phyloP scores from a whole-genome alignment of 2,329 filamentous ascomycete species.

The Ophiostoma ips region DNA sequence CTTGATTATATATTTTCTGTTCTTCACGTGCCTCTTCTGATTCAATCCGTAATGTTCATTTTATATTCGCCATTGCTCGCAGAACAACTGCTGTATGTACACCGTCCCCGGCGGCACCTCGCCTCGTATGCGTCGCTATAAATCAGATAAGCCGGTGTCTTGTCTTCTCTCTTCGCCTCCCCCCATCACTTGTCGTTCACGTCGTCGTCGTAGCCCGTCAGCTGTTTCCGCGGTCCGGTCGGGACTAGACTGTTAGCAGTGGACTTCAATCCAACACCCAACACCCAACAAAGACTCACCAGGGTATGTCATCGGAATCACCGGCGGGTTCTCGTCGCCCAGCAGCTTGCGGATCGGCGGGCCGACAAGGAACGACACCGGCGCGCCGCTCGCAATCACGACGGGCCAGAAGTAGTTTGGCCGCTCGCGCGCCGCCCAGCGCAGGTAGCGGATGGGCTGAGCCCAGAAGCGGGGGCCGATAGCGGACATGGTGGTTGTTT shows the following conservation, averaged over 20 bases:
- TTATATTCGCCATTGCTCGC: too few species aligned
- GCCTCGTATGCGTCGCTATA: not conserved
- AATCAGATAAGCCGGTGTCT: not conserved
- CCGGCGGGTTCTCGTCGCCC: constrained; percentile 58
- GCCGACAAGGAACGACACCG: constrained; percentile 53
- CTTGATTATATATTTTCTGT: not conserved
- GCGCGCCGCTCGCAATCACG: constrained; percentile 58
- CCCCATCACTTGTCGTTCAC: constrained; percentile 11
- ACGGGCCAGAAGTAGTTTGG: constrained; percentile 86
- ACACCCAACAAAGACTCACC: constrained; percentile 43
- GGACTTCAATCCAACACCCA: not conserved
- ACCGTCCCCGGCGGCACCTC: not conserved
- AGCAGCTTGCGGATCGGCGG: constrained; percentile 60
- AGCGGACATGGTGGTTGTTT: constrained; percentile 38
- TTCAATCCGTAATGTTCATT: too few species aligned
- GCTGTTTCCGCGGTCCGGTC: constrained; percentile 41
- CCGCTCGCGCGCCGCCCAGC: constrained; percentile 77
- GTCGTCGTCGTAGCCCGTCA: constrained; percentile 48
- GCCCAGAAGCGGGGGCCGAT: constrained; percentile 67
- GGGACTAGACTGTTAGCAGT: constrained; percentile 2
- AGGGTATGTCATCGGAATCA: constrained; percentile 82
- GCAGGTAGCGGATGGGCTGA: constrained; percentile 67
- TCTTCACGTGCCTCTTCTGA: too few species aligned
- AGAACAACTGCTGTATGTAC: too few species aligned
- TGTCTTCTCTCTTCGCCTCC: not conserved